phyloP scores from a whole-genome alignment of 805 yeast genomes.

The Yarrowia sp. region DNA sequence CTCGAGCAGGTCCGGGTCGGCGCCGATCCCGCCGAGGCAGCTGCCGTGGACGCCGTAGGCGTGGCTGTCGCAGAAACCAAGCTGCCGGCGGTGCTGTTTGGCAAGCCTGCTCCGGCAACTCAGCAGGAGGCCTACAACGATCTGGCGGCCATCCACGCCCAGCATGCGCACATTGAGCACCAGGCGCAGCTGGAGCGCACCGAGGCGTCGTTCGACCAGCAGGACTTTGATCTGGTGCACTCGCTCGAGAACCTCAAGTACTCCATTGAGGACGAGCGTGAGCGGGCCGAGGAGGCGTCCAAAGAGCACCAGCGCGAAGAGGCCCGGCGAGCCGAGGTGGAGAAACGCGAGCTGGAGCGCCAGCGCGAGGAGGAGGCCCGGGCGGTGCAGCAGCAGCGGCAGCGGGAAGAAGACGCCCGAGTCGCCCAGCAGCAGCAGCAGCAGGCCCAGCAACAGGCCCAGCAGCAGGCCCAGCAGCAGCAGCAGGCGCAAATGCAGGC shows the following conservation, averaged over 20 bases:
- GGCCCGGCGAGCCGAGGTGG: slow-evolving; percentile 80
- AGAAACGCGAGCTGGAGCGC: slow-evolving; percentile 83
- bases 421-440: slow-evolving; percentile 6
- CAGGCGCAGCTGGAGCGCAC: slow-evolving; percentile 38
- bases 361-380: slow-evolving; percentile 62
- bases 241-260: slow-evolving; percentile 36
- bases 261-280: slow-evolving; percentile 35
- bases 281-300: slow-evolving; percentile 28
- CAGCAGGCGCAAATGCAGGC: slow-evolving; percentile 10
- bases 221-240: slow-evolving; percentile 37
- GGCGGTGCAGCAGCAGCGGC: slow-evolving; percentile 21
- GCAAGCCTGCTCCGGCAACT: slow-evolving; percentile 22
- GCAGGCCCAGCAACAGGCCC: slow-evolving; percentile 17
- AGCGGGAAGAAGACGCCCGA: slow-evolving; percentile 16
- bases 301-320: slow-evolving; percentile 73
- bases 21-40: slow-evolving; percentile 43
- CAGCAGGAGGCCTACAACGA: slow-evolving; percentile 25
- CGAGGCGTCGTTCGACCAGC: slow-evolving; percentile 34
- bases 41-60: background rate
- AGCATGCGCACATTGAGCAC: slow-evolving; percentile 34
- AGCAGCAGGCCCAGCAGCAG: slow-evolving; percentile 27
- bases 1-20: slow-evolving; percentile 52
- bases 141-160: slow-evolving; percentile 31
- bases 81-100: slow-evolving; percentile 20
- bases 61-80: background rate